These are phyloP conservation scores for Elongisporangium anandrum DNA, from an alignment of 352 stramenopile genomes.

Conservation along the genomic window DNA sequence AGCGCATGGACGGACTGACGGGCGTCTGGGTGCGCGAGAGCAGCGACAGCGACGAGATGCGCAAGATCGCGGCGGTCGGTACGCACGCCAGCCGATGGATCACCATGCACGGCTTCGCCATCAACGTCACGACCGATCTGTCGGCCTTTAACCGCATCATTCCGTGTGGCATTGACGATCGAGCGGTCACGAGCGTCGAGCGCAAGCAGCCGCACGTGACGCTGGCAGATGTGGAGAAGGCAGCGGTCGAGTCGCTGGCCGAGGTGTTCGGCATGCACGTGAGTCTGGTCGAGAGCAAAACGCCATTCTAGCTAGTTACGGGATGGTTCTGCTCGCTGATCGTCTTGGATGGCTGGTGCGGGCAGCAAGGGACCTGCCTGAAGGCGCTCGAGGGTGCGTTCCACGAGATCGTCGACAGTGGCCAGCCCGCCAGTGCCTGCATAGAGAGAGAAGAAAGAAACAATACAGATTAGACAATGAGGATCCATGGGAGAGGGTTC, in stretches of 20 bases:
- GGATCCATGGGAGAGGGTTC: constrained; percentile 4
- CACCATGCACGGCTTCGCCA: constrained; percentile 97
- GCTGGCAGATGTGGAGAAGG: constrained; percentile 57
- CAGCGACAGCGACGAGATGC: constrained; percentile 53
- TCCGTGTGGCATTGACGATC: constrained; percentile 95
- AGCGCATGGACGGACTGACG: constrained; percentile 89
- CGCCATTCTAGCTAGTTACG: constrained; percentile 20
- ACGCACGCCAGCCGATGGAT: constrained; percentile 96
- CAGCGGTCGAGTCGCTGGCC: constrained; percentile 53
- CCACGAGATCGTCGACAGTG: constrained; percentile 53
- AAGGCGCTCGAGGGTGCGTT: constrained; percentile 19
- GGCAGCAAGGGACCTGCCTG: constrained; percentile 7
- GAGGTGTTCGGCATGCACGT: constrained; percentile 75
- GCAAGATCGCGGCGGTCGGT: constrained; percentile 96
- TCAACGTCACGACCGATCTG: constrained; percentile 96
- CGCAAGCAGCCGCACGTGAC: constrained; percentile 41
- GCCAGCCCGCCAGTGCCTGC: constrained; percentile 67
- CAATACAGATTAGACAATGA: constrained; percentile 3
- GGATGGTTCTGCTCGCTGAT: background rate
- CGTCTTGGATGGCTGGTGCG: background rate
- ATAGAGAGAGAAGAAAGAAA: constrained; percentile 2
- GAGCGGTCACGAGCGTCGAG: constrained; percentile 81
- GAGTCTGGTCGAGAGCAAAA: constrained; percentile 28
- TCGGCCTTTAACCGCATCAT: constrained; percentile 94
- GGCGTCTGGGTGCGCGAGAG: constrained; percentile 94